phyloP scores from a whole-genome alignment of 106 monocot species.

The Narthecium ossifragum region DNA sequence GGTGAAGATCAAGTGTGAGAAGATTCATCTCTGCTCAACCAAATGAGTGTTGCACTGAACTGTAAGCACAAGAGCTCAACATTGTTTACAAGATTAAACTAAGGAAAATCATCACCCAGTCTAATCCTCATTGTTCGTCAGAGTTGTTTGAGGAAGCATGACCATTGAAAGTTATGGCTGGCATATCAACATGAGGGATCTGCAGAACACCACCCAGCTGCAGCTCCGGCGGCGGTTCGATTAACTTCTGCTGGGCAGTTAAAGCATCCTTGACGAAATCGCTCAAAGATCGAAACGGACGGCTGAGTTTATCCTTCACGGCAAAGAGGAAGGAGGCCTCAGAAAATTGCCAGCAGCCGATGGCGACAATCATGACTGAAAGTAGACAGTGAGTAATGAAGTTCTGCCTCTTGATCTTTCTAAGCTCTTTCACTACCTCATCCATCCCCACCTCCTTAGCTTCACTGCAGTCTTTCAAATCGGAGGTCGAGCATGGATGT shows the following conservation, averaged over 20 bases:
- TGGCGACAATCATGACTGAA: conserved; percentile 31
- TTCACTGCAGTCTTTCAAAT: neutral
- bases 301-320: conserved; percentile 28
- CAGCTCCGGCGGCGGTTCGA: conserved; percentile 16
- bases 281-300: conserved; percentile 33
- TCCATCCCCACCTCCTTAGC: conserved; percentile 9
- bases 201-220: conserved; percentile 21
- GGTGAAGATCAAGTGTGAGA: neutral
- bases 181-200: conserved; percentile 25
- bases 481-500: neutral
- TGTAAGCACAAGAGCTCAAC: too few relatives aligned
- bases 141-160: conserved; percentile 4
- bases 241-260: conserved; percentile 6
- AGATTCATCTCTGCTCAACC: neutral
- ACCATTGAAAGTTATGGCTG: conserved; percentile 10
- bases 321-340: conserved; percentile 37
- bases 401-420: conserved; percentile 51
- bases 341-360: conserved; percentile 36
- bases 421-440: conserved; percentile 42
- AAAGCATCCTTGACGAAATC: conserved; percentile 20
- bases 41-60: too few relatives aligned
- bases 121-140: neutral
- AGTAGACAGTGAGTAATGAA: conserved; percentile 55
- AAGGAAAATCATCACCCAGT: neutral
- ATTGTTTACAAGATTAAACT: neutral